Evolutionary conservation across 805 yeast genomes (phyloP).

Genomic region (Brettanomyces nanus): DNA sequence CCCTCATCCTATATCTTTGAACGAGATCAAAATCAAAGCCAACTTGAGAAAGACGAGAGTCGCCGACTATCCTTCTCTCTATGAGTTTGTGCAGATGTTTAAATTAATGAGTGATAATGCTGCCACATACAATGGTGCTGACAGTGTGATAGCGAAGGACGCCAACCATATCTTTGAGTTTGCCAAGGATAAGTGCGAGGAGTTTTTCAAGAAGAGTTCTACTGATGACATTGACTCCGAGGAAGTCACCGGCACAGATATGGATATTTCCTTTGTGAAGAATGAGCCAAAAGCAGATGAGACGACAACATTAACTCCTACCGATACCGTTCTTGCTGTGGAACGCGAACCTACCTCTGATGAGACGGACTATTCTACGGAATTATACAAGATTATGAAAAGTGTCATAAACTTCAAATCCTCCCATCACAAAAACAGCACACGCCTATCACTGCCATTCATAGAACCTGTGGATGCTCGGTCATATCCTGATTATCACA

Average conservation of each 20-base stretch:
- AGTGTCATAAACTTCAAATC: constrained; percentile 10
- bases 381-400: constrained; percentile 8
- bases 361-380: constrained; percentile 7
- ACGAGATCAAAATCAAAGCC: constrained; percentile 45
- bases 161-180: constrained; percentile 48
- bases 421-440: constrained; percentile 14
- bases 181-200: constrained; percentile 42
- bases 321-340: too few relatives aligned
- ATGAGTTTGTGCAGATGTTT: constrained; percentile 50
- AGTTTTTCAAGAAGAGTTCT: constrained; percentile 17
- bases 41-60: constrained; percentile 20
- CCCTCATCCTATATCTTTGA: constrained; percentile 56
- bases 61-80: constrained; percentile 24
- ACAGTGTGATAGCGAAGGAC: constrained; percentile 57
- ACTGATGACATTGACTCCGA: not conserved
- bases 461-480: constrained; percentile 65
- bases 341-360: too few relatives aligned
- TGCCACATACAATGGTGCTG: constrained; percentile 56
- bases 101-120: constrained; percentile 65
- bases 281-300: too few relatives aligned
- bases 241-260: constrained; percentile 1
- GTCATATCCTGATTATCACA: constrained; percentile 73
- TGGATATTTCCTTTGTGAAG: too few relatives aligned
- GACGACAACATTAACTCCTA: too few relatives aligned
- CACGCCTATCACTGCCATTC: constrained; percentile 39